Evolutionary conservation across 2,329 filamentous ascomycete genomes (phyloP).

Genomic region (Fusarium mangiferae): DNA sequence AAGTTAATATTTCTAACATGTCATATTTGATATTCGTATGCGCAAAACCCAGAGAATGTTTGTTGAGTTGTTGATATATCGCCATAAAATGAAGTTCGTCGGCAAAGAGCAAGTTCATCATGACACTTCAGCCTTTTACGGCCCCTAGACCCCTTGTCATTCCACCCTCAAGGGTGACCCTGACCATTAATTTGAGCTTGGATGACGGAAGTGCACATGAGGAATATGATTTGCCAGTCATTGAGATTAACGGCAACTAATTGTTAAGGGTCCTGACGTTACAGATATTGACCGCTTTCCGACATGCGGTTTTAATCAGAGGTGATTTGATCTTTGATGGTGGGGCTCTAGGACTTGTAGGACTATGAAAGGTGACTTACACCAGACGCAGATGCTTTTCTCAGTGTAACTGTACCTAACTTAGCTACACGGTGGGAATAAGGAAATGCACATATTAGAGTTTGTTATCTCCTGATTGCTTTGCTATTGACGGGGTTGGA

Average conservation of each 20-base stretch:
- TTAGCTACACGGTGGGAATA: conserved; percentile 18
- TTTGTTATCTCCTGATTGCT: not conserved
- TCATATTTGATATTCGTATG: not conserved
- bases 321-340: not conserved
- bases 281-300: conserved; percentile 22
- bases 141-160: conserved; percentile 12
- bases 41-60: not conserved
- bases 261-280: conserved; percentile 16
- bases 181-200: conserved; percentile 32
- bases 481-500: not conserved
- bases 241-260: conserved; percentile 31
- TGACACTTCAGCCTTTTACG: not conserved
- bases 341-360: conserved; percentile 21
- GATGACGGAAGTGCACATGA: conserved; percentile 8
- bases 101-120: not conserved
- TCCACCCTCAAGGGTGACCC: conserved; percentile 28
- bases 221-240: conserved; percentile 20
- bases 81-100: not conserved
- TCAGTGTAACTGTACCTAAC: not conserved
- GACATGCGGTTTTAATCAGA: conserved; percentile 28
- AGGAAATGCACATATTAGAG: not conserved
- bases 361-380: conserved; percentile 4
- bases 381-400: not conserved
- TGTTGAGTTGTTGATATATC: not conserved
- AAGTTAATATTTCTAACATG: not conserved